Evolutionary conservation across 2,329 filamentous ascomycete species (phyloP), one percentile per base, ranked within the genome.

Genomic region (Bipolaris bicolor): DNA sequence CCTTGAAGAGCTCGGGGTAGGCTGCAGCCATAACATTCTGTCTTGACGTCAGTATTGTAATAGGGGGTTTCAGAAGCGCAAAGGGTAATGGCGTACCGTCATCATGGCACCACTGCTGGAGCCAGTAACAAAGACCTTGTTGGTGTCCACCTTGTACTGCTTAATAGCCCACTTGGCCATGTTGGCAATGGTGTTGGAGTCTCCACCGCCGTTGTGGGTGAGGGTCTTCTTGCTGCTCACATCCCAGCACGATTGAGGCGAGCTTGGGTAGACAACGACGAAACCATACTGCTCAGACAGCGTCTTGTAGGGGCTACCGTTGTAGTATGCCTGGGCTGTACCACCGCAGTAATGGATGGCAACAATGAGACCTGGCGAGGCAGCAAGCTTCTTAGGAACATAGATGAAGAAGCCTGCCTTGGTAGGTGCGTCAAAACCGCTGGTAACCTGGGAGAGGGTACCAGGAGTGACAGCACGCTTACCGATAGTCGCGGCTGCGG

Each of bases 261-360:
- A 81, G 62, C 80, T 77, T 1, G 84, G 84, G 71, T 84, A 88
- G 67, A 88, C 83, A 58, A 86, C 82, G 41, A 88, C 85, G 70
- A 83, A 87, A 44, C 84, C 85, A 59, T 86, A 79, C 57, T 79
- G 72, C 63, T 83, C 81, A 10, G 86, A 82, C 7, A 85, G 75
- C 1, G 77, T 76, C 18, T 83, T 81, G 70, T 84, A 88, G 11
- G 82, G 81, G 5, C 82, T 83, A 31, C 77, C 78, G 3, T 67
- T 70, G 71, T 81, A 85, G 74, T 36, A 79, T 2, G 79, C 79
- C 26, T 79, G 75, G 2, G 82, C 85, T 2, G 80, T 80, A 24
- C 85, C 84, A 46, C 80, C 78, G 74, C 86, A 88, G 78, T 82
- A 86, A 73, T 87, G 85, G 3, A 75, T 55, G 13, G 82, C 84